phyloP scores from a whole-genome alignment of 2,329 filamentous ascomycete species.

The Scopulariopsis brevicaulis region DNA sequence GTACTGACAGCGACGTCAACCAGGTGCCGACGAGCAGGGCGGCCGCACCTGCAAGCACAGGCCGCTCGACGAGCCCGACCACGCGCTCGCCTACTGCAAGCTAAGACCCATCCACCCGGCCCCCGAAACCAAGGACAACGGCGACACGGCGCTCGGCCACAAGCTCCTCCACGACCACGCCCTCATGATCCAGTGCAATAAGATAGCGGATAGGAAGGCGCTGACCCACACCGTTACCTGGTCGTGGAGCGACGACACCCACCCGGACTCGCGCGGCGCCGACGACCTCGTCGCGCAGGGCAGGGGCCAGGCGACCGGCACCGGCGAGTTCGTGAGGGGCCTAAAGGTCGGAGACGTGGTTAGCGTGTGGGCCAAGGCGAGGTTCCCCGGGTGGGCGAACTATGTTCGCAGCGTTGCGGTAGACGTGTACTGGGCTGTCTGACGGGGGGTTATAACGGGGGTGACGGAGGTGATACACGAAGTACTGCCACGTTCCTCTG shows the following conservation, averaged over 20 bases:
- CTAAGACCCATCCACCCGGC: constrained; percentile 24
- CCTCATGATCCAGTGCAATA: constrained; percentile 37
- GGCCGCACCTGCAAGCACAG: neutral
- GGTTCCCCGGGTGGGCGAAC: constrained; percentile 44
- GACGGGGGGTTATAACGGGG: neutral
- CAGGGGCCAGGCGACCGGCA: constrained; percentile 35
- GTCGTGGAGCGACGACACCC: constrained; percentile 36
- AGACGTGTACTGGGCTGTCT: constrained; percentile 44
- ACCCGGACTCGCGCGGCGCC: constrained; percentile 27
- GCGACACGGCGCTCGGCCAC: constrained; percentile 21
- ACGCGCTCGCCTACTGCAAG: constrained; percentile 17
- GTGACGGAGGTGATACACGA: neutral
- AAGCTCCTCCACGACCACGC: constrained; percentile 19
- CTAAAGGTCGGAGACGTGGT: constrained; percentile 49
- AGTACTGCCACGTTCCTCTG: neutral
- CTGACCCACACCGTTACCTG: constrained; percentile 38
- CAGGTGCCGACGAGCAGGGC: neutral
- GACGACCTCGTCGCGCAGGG: constrained; percentile 27
- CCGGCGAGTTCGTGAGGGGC: constrained; percentile 43
- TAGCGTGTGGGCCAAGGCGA: constrained; percentile 48
- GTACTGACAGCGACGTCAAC: neutral
- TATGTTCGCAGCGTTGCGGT: constrained; percentile 34
- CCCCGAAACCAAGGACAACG: neutral
- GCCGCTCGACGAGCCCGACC: neutral
- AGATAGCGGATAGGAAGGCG: constrained; percentile 18